Conservation (phyloP, 1,284 basidiomycete species). For the Afroboletus lepidellus region DNA sequence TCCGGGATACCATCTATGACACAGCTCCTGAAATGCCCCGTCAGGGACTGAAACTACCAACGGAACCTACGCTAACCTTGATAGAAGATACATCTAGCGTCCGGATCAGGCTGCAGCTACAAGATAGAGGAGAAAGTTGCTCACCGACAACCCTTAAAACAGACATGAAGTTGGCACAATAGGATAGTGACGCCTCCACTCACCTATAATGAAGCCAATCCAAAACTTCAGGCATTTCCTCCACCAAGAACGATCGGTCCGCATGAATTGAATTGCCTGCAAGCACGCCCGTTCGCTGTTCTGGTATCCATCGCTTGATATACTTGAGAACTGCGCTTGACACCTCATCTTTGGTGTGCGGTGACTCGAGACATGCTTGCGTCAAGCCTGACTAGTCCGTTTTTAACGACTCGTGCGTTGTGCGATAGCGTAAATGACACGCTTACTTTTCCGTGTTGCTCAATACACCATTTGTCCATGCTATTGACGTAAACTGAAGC, state of each 20-base stretch:
- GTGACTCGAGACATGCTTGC: conserved; percentile 62
- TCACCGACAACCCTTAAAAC: conserved; percentile 56
- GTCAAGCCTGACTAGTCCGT: conserved; percentile 68
- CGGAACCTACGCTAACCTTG: conserved; percentile 47
- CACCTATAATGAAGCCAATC: conserved; percentile 81
- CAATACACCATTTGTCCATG: conserved; percentile 76
- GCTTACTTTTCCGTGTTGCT: conserved; percentile 64
- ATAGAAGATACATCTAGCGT: conserved; percentile 72
- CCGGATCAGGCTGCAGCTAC: not conserved
- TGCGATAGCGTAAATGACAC: not conserved
- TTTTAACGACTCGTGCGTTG: not conserved
- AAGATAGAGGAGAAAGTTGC: conserved; percentile 22
- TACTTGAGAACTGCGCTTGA: conserved; percentile 59
- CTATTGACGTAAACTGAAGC: conserved; percentile 24
- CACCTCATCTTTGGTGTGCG: conserved; percentile 55
- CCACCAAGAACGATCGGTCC: conserved; percentile 68
- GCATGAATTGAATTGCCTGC: conserved; percentile 83
- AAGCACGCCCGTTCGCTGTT: conserved; percentile 58
- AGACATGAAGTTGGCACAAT: conserved; percentile 8
- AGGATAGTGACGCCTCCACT: conserved; percentile 7
- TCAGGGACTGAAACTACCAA: not conserved
- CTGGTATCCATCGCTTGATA: conserved; percentile 73
- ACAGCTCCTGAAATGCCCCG: conserved; percentile 54
- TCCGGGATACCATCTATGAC: conserved; percentile 67
- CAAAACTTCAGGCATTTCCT: conserved; percentile 73